phyloP scores from a whole-genome alignment of 352 stramenopile species.

The Stramenopiles sp. region DNA sequence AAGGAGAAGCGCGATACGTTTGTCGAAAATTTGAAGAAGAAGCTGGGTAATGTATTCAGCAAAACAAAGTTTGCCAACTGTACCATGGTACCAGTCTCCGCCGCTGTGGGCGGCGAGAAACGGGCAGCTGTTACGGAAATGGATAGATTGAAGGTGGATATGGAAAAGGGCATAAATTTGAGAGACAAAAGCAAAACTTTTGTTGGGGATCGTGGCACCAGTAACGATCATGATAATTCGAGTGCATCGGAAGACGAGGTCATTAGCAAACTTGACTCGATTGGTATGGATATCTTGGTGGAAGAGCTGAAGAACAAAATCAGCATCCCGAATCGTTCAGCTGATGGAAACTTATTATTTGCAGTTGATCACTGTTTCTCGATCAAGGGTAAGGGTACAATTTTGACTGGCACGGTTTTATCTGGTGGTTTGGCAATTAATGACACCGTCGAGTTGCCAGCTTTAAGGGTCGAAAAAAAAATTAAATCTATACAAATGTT shows the following conservation, averaged over 20 bases:
- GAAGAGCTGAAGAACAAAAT: constrained; percentile 18
- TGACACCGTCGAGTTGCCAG: constrained; percentile 77
- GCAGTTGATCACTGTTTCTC: constrained; percentile 94
- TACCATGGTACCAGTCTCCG: constrained; percentile 60
- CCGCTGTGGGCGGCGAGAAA: constrained; percentile 44
- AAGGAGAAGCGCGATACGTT: constrained; percentile 33
- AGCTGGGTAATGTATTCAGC: constrained; percentile 41
- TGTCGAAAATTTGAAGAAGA: constrained; percentile 40
- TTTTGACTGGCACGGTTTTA: constrained; percentile 83
- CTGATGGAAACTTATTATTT: constrained; percentile 57
- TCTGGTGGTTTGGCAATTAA: constrained; percentile 56
- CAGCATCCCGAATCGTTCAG: constrained; percentile 30
- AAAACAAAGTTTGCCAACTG: constrained; percentile 49
- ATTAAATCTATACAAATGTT: constrained; percentile 98
- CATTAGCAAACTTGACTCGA: not conserved
- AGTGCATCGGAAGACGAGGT: not conserved
- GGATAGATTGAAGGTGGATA: constrained; percentile 13
- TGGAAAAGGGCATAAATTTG: not conserved
- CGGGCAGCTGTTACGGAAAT: constrained; percentile 31
- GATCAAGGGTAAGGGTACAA: constrained; percentile 86
- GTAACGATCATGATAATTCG: not conserved
- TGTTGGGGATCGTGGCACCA: constrained; percentile 17
- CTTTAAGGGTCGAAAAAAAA: constrained; percentile 55
- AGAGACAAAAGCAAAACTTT: too few relatives aligned
- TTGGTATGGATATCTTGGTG: constrained; percentile 13